Evolutionary conservation across 495 filamentous ascomycete species (phyloP).

Genomic region (Aspergillus indologenus): DNA sequence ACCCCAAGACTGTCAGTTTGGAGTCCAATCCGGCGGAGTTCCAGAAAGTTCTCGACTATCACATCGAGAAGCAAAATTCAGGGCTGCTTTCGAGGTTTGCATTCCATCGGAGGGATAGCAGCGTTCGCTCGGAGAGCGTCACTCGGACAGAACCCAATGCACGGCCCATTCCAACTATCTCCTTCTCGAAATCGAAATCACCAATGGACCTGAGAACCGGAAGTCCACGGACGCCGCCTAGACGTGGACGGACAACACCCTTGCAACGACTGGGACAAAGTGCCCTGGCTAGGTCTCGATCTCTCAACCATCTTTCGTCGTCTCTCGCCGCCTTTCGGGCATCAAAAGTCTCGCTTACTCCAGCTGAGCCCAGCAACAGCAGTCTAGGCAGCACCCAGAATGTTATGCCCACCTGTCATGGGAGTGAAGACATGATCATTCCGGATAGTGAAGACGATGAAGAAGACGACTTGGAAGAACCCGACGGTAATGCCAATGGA

Average conservation of each 20-base stretch:
- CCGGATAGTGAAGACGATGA: constrained; percentile 69
- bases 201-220: not conserved
- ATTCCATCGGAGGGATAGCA: constrained; percentile 21
- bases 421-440: constrained; percentile 75
- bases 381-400: not conserved
- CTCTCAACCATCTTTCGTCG: constrained; percentile 28
- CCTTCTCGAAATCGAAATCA: constrained; percentile 1
- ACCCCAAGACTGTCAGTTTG: constrained; percentile 15
- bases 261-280: constrained; percentile 47
- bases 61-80: constrained; percentile 39
- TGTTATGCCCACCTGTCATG: constrained; percentile 30
- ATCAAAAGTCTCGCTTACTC: constrained; percentile 2
- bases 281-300: constrained; percentile 43
- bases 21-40: constrained; percentile 27
- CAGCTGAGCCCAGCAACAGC: not conserved
- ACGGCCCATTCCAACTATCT: not conserved
- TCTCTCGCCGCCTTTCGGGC: constrained; percentile 6
- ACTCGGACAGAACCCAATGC: constrained; percentile 1
- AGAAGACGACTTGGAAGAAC: constrained; percentile 25
- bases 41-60: constrained; percentile 34
- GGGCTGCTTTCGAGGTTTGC: constrained; percentile 34
- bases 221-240: constrained; percentile 17
- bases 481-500: constrained; percentile 18
- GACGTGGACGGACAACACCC: constrained; percentile 39
- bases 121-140: not conserved